A percentile compares a stretch with the other conserved stretches of the same genome.
Conservation (phyloP, 352 stramenopile species). For the Phytophthora pini region DNA sequence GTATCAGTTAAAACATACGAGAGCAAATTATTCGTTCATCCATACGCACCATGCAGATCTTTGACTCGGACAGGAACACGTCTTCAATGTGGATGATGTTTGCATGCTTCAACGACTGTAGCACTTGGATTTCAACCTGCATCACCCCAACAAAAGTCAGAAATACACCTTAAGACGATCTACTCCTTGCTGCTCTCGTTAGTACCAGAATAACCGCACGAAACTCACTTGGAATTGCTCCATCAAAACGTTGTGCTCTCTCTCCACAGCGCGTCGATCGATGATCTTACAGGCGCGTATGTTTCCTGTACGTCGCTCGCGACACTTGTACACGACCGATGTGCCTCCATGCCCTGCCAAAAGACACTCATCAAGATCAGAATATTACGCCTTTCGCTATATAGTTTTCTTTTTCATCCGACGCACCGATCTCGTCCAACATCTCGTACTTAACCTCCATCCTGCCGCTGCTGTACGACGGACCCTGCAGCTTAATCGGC, state of each 20-base stretch:
- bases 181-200: neutral
- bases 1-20: neutral
- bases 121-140: constrained; percentile 89
- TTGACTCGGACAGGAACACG: constrained; percentile 84
- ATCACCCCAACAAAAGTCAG: constrained; percentile 4
- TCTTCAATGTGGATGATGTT: constrained; percentile 92
- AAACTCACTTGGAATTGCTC: constrained; percentile 85
- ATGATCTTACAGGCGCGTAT: constrained; percentile 90
- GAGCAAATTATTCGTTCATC: neutral
- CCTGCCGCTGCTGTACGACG: constrained; percentile 70
- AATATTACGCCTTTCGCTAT: neutral
- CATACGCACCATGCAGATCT: constrained; percentile 83
- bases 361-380: neutral
- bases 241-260: constrained; percentile 82
- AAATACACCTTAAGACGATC: constrained; percentile 2
- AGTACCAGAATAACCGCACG: constrained; percentile 4
- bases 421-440: constrained; percentile 81
- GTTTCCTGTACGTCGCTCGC: constrained; percentile 60
- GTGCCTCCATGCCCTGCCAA: constrained; percentile 79
- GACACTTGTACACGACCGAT: constrained; percentile 86
- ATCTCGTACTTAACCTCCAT: constrained; percentile 89
- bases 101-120: constrained; percentile 89
- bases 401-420: neutral
- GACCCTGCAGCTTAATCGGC: constrained; percentile 76
- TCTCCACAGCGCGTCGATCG: constrained; percentile 74